A percentile compares a stretch with the other conserved stretches of the same genome.
These are phyloP conservation scores for Parmales sp. DNA, from an alignment of 108 stramenopile species.

Conservation along the genomic window DNA sequence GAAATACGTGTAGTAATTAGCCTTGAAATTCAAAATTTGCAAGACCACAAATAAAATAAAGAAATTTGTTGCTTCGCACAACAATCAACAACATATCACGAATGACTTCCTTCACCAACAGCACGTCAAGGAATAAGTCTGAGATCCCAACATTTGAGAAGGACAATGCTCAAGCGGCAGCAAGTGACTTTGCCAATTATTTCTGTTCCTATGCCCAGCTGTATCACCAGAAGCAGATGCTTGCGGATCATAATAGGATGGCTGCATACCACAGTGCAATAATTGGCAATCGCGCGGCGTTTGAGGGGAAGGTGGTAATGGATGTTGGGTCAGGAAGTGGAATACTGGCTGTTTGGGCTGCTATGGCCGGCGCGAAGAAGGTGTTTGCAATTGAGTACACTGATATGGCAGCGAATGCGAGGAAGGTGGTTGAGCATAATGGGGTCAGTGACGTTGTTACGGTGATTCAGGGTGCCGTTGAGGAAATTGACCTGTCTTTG, in stretches of 20 bases:
- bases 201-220: conserved; percentile 89
- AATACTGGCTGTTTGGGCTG: conserved; percentile 92
- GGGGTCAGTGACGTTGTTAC: conserved; percentile 84
- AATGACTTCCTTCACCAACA: neutral
- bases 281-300: conserved; percentile 75
- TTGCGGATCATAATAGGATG: conserved; percentile 95
- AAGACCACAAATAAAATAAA: too few species aligned
- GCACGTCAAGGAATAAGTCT: neutral
- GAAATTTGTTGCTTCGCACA: too few species aligned
- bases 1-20: too few species aligned
- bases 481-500: conserved; percentile 64
- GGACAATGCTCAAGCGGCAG: too few species aligned
- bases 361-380: conserved; percentile 86
- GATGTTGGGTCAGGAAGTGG: conserved; percentile 97
- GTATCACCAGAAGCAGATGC: conserved; percentile 98
- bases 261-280: conserved; percentile 94
- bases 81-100: neutral
- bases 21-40: too few species aligned
- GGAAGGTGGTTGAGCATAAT: conserved; percentile 77
- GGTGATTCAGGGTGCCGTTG: conserved; percentile 87
- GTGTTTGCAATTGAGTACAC: conserved; percentile 85
- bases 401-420: conserved; percentile 92
- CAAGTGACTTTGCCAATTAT: conserved; percentile 88
- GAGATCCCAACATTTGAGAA: too few species aligned
- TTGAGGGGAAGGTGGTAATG: conserved; percentile 94